These are phyloP conservation scores for Exophiala lecanii-corni DNA, from an alignment of 2,329 filamentous ascomycete genomes.

Conservation along the genomic window DNA sequence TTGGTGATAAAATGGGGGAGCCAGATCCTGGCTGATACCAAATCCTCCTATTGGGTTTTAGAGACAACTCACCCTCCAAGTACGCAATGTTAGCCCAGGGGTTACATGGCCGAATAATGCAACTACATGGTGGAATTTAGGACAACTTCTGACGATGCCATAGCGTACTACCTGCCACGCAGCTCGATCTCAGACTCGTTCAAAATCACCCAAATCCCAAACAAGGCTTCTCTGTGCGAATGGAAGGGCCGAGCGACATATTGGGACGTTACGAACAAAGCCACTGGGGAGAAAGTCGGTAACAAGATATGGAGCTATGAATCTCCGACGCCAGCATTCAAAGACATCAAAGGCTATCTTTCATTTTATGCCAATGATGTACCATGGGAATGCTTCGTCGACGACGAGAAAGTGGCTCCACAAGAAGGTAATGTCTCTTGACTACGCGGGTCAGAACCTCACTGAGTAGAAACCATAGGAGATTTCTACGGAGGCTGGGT, in stretches of 20 bases:
- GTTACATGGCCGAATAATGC: not conserved
- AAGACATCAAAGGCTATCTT: constrained; percentile 51
- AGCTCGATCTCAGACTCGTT: constrained; percentile 38
- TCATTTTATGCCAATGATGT: constrained; percentile 53
- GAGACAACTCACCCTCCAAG: constrained; percentile 61
- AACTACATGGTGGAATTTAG: no score
- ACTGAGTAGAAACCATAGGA: constrained; percentile 42
- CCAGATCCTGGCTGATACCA: constrained; percentile 54
- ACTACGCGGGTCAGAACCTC: constrained; percentile 25
- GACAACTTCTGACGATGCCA: no score
- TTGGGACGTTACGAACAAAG: constrained; percentile 45
- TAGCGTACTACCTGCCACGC: constrained; percentile 58
- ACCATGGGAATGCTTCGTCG: constrained; percentile 59
- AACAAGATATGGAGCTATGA: constrained; percentile 59
- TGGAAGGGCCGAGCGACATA: constrained; percentile 60
- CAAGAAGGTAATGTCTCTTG: constrained; percentile 20
- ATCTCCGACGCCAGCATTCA: constrained; percentile 49
- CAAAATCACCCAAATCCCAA: constrained; percentile 44
- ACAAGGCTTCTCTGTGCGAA: constrained; percentile 50
- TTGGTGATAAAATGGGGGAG: constrained; percentile 55
- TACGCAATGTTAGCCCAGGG: constrained; percentile 36
- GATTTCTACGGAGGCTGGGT: constrained; percentile 64
- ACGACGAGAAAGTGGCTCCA: constrained; percentile 54
- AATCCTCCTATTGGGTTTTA: constrained; percentile 57
- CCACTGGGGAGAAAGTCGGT: constrained; percentile 38